These are phyloP conservation scores for Malus hybrid DNA, from an alignment of 331 rosid species.

Conservation along the genomic window DNA sequence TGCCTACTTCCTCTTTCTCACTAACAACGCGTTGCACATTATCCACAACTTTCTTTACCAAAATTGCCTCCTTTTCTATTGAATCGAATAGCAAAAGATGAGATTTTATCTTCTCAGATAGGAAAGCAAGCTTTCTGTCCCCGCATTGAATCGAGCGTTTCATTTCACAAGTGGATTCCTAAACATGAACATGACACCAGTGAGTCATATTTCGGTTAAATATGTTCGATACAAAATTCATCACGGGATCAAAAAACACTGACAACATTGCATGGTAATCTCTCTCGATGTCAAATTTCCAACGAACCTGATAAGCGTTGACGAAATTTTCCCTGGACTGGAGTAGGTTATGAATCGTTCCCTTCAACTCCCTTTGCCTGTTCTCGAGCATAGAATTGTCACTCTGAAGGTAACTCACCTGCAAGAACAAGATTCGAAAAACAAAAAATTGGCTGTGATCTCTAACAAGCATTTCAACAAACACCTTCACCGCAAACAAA, in stretches of 20 bases:
- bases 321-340: conserved; percentile 52
- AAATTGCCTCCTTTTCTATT: conserved; percentile 56
- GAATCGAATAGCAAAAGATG: conserved; percentile 58
- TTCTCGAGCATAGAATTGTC: conserved; percentile 60
- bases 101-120: conserved; percentile 63
- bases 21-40: conserved; percentile 42
- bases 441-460: not conserved
- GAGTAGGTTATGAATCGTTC: conserved; percentile 40
- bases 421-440: not conserved
- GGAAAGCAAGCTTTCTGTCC: conserved; percentile 53
- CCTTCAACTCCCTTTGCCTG: conserved; percentile 65
- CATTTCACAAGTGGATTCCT: conserved; percentile 63
- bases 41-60: conserved; percentile 52
- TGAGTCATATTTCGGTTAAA: not conserved
- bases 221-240: not conserved
- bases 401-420: conserved; percentile 58
- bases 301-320: conserved; percentile 53
- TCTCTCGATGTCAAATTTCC: not conserved
- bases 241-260: not conserved
- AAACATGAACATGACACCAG: conserved; percentile 9
- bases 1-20: conserved; percentile 71
- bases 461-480: not conserved
- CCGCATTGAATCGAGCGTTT: conserved; percentile 41
- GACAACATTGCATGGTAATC: not conserved
- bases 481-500: not conserved